Base-by-base conservation (phyloP, 2,329 filamentous ascomycete species). In the Talaromyces sp. region DNA sequence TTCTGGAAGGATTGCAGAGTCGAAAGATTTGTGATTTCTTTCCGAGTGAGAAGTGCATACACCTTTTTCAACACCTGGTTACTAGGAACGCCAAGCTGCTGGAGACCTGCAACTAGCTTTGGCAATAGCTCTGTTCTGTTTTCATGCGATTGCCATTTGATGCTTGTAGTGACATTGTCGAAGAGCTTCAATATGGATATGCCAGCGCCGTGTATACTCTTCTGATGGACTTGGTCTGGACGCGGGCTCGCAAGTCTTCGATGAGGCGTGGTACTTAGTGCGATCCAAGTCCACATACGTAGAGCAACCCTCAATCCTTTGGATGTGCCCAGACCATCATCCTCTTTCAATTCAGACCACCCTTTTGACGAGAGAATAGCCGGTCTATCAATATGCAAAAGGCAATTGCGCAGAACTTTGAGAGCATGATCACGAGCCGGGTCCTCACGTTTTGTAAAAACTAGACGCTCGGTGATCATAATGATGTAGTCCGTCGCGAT, bases 231-330 rank as follows among this genome's bases (percentile, higher is more conserved):
- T 7, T 31, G 27, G 10, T 22, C 43, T 24, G 27, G 57, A 6
- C 41, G 67, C 62, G 65, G 68, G 65, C 72, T 70, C 62, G 69
- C 64, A 19, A 69, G 67, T 19, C 68, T 69, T 33, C 66, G 63
- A 41, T 67, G 58, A n/a, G 71, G 64, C 8, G 69, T 65, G 43
- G 67, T 68, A 50, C 68, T 71, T 43, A 78, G 65, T 0, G 69
- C 69, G 35, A 72, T 72, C 60, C 77, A 66, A 33, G 67, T 61
- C 76, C 76, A 78, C 13, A 78, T 62, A 27, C 76, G 75, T 31
- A 75, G 37, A 14, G 77, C 62, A 6, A 77, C 16, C n/a, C 60
- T 62, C 43, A 59, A 31, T n/a, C 64, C 64, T 52, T 65, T 62
- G 22, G 70, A 62, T 3, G 70, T n/a, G 9, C 33, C 45, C 35